Evolutionary conservation across 108 stramenopile species (phyloP), one percentile per base, ranked within the genome.

Genomic region (Stephanodiscus minutulus): DNA sequence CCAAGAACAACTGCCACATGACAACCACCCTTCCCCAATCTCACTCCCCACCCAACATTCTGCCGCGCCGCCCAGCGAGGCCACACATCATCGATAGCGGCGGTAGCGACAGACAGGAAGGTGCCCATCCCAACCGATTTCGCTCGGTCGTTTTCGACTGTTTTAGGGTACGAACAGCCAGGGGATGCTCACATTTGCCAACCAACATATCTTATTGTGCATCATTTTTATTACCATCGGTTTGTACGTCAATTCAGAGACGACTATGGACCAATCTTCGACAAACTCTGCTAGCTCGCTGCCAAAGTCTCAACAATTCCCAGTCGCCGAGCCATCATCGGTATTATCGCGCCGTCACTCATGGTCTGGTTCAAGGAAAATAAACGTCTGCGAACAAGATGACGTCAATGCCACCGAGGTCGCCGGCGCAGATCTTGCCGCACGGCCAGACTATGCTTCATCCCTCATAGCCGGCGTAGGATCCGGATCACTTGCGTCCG

Each of bases 401-500:
- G 70, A 70, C n/a, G 33, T 53, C 61, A 48, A n/a, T 27, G 46
- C 31, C 64, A 18, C 36, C 28, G 55, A 46, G 21, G 27, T 53
- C 9, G 36, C 36, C 47, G 49, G 65, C 24, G 18, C 37, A 28
- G 20, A 63, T 20, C 61, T 72, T 28, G 61, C 50, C 31, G 71
- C 62, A 18, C 68, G 37, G 27, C 58, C 70, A 46, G 39, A 91
- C 71, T 79, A 87, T 60, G 39, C 74, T 12, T 73, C 82, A 17
- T 88, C 89, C 0, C 70, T 95, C 22, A 61, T 88, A 48, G 94
- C 94, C 5, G 94, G 91, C 52, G 88, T 87, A 5, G 94, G 94
- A 39, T 90, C 89, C 56, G 94, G 94, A 10, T 76, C 86, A 18
- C 55, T 94, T 20, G 82, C 91, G 25, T 81, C 80, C 66, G 73